Percentiles rank a stretch among this genome's conserved stretches.
These are phyloP conservation scores for Pyrenophora tritici-repentis DNA, from an alignment of 2,329 filamentous ascomycete species.

Conservation along the genomic window DNA sequence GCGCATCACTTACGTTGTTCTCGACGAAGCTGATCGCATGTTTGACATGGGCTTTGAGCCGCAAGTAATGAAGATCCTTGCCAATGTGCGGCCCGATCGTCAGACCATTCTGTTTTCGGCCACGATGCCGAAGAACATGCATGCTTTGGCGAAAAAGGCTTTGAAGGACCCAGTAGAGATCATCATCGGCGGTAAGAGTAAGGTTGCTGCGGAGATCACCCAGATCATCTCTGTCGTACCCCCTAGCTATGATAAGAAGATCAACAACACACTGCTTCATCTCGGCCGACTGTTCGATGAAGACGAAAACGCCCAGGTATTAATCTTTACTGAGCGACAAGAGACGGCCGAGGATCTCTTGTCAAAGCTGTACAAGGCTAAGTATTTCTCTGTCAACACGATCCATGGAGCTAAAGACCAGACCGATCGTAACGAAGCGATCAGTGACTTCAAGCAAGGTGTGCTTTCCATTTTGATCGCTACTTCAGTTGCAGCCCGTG, in stretches of 20 bases:
- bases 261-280: conserved; percentile 80
- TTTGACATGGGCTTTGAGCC: conserved; percentile 99
- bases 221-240: conserved; percentile 80
- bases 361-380: conserved; percentile 36
- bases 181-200: conserved; percentile 81
- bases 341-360: conserved; percentile 63
- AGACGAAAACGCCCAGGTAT: conserved; percentile 85
- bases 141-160: conserved; percentile 86
- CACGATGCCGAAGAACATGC: conserved; percentile 93
- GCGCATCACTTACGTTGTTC: conserved; percentile 88
- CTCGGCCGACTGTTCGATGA: conserved; percentile 83
- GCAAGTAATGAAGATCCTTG: conserved; percentile 95
- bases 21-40: conserved; percentile 98
- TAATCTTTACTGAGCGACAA: conserved; percentile 92
- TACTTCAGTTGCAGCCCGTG: conserved; percentile 92
- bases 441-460: conserved; percentile 61
- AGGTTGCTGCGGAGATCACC: conserved; percentile 74
- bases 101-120: conserved; percentile 97
- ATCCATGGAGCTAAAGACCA: conserved; percentile 74
- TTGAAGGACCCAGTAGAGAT: conserved; percentile 87
- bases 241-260: conserved; percentile 71
- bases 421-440: conserved; percentile 42
- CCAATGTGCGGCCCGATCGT: conserved; percentile 86
- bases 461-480: conserved; percentile 88
- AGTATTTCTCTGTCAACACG: conserved; percentile 64